phyloP scores from a whole-genome alignment of 805 yeast species.

The Babjeviella inositovora region DNA sequence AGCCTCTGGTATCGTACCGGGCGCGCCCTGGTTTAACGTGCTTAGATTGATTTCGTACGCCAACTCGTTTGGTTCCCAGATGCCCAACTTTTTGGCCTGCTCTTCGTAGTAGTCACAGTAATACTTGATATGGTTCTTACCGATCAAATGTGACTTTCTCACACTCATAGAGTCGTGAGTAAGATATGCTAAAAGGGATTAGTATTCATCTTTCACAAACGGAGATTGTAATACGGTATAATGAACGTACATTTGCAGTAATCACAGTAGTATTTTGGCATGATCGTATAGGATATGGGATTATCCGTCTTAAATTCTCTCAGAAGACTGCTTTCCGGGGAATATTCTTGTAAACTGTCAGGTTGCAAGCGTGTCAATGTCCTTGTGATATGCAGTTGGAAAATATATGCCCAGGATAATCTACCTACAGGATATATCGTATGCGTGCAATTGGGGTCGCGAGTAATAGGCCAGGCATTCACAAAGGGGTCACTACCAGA shows the following conservation, averaged over 20 bases:
- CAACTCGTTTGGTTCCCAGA: slow-evolving; percentile 7
- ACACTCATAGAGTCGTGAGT: slow-evolving; percentile 88
- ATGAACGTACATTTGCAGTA: slow-evolving; percentile 49
- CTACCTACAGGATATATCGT: too few species aligned
- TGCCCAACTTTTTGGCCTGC: slow-evolving; percentile 6
- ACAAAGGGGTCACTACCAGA: too few species aligned
- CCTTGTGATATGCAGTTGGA: too few species aligned
- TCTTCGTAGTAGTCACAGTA: slow-evolving; percentile 63
- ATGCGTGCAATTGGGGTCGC: too few species aligned
- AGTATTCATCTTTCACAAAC: slow-evolving; percentile 1
- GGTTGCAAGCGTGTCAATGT: too few species aligned
- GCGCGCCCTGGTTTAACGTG: slow-evolving; percentile 16
- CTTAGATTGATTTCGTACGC: slow-evolving; percentile 18
- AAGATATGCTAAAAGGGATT: slow-evolving; percentile 29
- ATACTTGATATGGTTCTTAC: slow-evolving; percentile 57
- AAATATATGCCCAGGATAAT: too few species aligned
- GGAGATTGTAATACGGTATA: neutral
- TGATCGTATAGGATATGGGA: slow-evolving; percentile 5
- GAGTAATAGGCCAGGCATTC: too few species aligned
- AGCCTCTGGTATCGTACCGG: slow-evolving; percentile 8
- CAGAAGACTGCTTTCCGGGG: neutral
- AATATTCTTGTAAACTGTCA: neutral
- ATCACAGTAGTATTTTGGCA: slow-evolving; percentile 72
- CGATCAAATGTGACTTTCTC: slow-evolving; percentile 62
- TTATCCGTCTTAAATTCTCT: slow-evolving; percentile 1